Evolutionary conservation across 2,329 filamentous ascomycete genomes (phyloP).

Genomic region (Exophiala bonariae): DNA sequence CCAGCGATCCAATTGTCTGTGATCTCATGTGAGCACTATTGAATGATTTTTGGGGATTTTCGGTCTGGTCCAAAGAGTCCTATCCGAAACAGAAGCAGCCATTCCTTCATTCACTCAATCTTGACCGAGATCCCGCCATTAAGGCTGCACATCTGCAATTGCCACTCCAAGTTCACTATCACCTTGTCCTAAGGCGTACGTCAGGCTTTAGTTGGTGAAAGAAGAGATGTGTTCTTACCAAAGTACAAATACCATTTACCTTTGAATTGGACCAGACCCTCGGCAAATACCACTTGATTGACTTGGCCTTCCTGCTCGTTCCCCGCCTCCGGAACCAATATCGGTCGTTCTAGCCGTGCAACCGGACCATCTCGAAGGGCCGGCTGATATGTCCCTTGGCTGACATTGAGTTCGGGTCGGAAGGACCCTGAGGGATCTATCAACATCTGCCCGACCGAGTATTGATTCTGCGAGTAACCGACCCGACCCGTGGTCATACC

Average conservation of each 20-base stretch:
- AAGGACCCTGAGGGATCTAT: slow-evolving; percentile 30
- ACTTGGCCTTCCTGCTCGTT: slow-evolving; percentile 33
- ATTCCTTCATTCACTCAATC: too few relatives aligned
- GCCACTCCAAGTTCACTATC: slow-evolving; percentile 20
- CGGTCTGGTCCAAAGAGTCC: too few relatives aligned
- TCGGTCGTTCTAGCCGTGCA: slow-evolving; percentile 33
- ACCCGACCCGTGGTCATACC: slow-evolving; percentile 23
- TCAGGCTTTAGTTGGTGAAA: not conserved
- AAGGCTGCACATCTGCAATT: slow-evolving; percentile 11
- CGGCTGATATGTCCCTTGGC: slow-evolving; percentile 4
- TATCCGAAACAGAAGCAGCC: too few relatives aligned
- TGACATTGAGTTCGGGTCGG: not conserved
- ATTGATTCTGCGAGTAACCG: slow-evolving; percentile 30
- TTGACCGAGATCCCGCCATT: too few relatives aligned
- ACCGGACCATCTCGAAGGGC: slow-evolving; percentile 26
- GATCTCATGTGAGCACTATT: too few relatives aligned
- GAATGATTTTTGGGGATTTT: too few relatives aligned
- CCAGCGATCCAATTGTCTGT: too few relatives aligned
- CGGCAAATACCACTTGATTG: slow-evolving; percentile 33
- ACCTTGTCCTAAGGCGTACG: slow-evolving; percentile 24
- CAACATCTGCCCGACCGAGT: slow-evolving; percentile 34
- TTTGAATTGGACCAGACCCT: slow-evolving; percentile 33
- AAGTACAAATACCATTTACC: slow-evolving; percentile 34
- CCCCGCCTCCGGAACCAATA: slow-evolving; percentile 29
- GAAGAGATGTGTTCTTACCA: not conserved